Percentiles rank a stretch among this genome's conserved stretches.
These are phyloP conservation scores for Fusarium coffeatum DNA, from an alignment of 2,329 filamentous ascomycete species.

Conservation along the genomic window DNA sequence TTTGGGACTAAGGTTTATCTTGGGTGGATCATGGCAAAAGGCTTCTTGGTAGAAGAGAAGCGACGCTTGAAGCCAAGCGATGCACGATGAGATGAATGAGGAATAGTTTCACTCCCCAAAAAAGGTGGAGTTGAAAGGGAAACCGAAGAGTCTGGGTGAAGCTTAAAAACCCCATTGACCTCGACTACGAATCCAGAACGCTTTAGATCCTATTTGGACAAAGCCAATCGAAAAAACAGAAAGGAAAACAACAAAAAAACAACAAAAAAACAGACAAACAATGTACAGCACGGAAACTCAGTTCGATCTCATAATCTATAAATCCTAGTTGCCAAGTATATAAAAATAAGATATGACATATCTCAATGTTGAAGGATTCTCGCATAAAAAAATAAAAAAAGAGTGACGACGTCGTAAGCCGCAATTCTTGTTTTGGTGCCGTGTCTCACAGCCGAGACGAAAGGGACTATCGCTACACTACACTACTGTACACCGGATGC, in stretches of 20 bases:
- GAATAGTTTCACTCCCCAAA: slow-evolving; percentile 28
- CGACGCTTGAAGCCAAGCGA: slow-evolving; percentile 23
- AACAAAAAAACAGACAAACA: slow-evolving; percentile 13
- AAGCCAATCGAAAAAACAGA: slow-evolving; percentile 10
- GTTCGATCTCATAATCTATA: slow-evolving; percentile 3
- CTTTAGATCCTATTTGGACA: slow-evolving; percentile 20
- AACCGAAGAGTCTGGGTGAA: slow-evolving; percentile 20
- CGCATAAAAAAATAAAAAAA: neutral
- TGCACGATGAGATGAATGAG: slow-evolving; percentile 32
- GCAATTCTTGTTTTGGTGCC: neutral
- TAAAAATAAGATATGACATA: slow-evolving; percentile 2
- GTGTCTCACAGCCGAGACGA: neutral
- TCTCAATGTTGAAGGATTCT: neutral
- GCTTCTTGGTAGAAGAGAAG: slow-evolving; percentile 27
- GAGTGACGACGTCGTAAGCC: slow-evolving; percentile 18
- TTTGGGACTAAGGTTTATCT: slow-evolving; percentile 24
- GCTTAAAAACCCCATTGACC: slow-evolving; percentile 7
- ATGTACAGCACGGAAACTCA: slow-evolving; percentile 1
- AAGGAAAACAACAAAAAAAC: slow-evolving; percentile 6
- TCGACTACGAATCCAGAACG: slow-evolving; percentile 17
- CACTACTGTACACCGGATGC: neutral
- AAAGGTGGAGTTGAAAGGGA: slow-evolving; percentile 22
- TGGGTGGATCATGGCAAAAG: slow-evolving; percentile 25
- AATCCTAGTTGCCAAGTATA: neutral
- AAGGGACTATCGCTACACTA: neutral